These are phyloP conservation scores for Nitzschia sp. DNA, from an alignment of 108 stramenopile genomes.

Conservation along the genomic window DNA sequence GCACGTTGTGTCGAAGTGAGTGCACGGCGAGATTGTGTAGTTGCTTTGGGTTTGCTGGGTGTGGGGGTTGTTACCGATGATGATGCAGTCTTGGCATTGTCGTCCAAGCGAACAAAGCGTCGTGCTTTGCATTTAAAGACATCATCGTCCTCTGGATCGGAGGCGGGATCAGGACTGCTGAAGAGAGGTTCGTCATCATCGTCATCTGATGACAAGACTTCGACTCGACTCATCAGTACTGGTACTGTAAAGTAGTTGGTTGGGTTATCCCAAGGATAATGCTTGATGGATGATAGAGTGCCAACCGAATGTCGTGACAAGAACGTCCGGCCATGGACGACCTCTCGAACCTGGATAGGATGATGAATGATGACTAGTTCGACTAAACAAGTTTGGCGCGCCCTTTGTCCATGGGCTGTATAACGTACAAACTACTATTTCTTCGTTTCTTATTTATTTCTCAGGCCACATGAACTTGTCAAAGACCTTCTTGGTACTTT, in stretches of 20 bases:
- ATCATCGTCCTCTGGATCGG: constrained; percentile 5
- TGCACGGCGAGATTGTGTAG: too few species aligned
- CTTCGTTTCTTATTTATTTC: not conserved
- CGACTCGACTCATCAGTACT: constrained; percentile 9
- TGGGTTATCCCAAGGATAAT: too few species aligned
- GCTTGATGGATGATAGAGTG: too few species aligned
- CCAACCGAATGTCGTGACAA: too few species aligned
- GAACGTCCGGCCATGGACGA: too few species aligned
- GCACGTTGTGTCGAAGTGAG: too few species aligned
- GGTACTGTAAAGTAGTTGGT: too few species aligned
- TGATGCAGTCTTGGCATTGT: not conserved
- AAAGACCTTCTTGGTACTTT: constrained; percentile 81
- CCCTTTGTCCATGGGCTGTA: too few species aligned
- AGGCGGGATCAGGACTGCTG: constrained; percentile 5
- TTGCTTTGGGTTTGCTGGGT: too few species aligned
- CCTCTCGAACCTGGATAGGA: too few species aligned
- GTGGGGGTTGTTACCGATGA: not conserved
- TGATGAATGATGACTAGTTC: too few species aligned
- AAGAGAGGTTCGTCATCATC: constrained; percentile 17
- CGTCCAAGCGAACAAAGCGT: constrained; percentile 1
- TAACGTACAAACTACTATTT: not conserved
- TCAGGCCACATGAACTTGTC: constrained; percentile 55
- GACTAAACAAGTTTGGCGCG: too few species aligned
- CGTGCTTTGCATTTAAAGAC: constrained; percentile 10
- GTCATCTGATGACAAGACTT: constrained; percentile 7